Base-by-base conservation (phyloP, 1,284 basidiomycete genomes). In the Ceratobasidium papillatum region DNA sequence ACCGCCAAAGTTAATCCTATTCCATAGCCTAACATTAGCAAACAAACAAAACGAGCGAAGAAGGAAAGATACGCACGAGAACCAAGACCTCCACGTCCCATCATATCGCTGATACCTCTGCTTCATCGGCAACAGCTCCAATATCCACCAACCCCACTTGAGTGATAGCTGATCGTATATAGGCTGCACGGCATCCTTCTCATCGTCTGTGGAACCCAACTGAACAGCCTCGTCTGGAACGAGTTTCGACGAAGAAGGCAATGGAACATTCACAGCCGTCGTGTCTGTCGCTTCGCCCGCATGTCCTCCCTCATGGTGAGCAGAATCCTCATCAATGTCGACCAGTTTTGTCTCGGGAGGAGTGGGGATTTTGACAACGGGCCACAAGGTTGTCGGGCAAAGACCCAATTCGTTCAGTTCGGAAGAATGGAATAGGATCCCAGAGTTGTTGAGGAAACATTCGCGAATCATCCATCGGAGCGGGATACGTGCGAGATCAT, bases 401-500 rank as follows among this genome's bases (percentile, higher is more conserved):
- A 79, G 30, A 14, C 78, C 69, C 59, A 75, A 49, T 45, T 77
- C 77, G 45, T 76, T 75, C 30, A 77, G 63, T 45, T 65, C 62
- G 62, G 77, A 56, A 43, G 77, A 63, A 25, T 79, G 69, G 68
- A 77, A 79, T 14, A 75, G 49, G 68, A 80, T 78, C 30, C 79
- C 77, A 19, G 77, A 78, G 74, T 78, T 74, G 75, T 77, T 77
- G 30, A 58, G 69, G 66, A 80, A 79, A 49, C 77, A 77, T 73
- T 80, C 76, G 38, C 79, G 69, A 52, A 81, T 77, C 80, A 81
- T 80, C 80, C 80, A 80, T 8, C 79, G 76, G 19, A 80, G 71
- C 3, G 80, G 79, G 61, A 80, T 80, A 9, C 77, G 73, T 2
- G 79, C 75, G 36, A 79, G 75, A 45, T 62, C 62, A 49, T 77